These are phyloP conservation scores for Solanum clarkiae DNA, from an alignment of 257 asterid genomes.

Conservation along the genomic window DNA sequence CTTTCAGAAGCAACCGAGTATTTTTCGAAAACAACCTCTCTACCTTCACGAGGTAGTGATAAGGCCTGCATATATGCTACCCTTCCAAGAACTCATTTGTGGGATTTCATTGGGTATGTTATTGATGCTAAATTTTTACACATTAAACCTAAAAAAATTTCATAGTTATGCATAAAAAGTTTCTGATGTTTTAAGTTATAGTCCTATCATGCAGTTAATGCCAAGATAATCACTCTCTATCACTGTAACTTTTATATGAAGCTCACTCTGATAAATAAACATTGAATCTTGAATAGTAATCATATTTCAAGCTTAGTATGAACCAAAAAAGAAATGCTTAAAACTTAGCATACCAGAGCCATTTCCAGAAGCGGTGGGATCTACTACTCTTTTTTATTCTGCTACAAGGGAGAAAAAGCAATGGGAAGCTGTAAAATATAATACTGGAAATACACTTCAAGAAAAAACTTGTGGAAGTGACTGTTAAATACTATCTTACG, in stretches of 20 bases:
- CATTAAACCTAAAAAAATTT: neutral
- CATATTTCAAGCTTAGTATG: neutral
- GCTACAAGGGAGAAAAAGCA: slow-evolving; percentile 1
- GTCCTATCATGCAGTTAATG: neutral
- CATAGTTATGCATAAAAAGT: neutral
- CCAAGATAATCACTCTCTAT: neutral
- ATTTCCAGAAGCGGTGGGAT: slow-evolving; percentile 55
- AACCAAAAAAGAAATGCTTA: neutral
- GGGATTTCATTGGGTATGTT: too few species aligned
- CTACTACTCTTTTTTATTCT: slow-evolving; percentile 37
- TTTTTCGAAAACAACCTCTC: too few species aligned
- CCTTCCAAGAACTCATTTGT: too few species aligned
- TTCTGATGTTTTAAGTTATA: neutral
- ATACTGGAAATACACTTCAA: neutral
- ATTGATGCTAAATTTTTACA: neutral
- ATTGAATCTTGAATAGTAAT: neutral
- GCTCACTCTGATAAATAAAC: neutral
- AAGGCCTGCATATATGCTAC: too few species aligned
- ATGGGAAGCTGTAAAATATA: neutral
- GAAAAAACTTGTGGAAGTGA: neutral
- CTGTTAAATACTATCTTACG: slow-evolving; percentile 28
- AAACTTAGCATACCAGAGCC: slow-evolving; percentile 47
- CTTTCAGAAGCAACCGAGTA: too few species aligned
- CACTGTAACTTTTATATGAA: neutral
- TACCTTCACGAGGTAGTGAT: too few species aligned